Percentiles rank a stretch among this genome's conserved stretches.
Evolutionary conservation across 139 green algal species (phyloP).

Genomic region (Chlamydomonas incerta): DNA sequence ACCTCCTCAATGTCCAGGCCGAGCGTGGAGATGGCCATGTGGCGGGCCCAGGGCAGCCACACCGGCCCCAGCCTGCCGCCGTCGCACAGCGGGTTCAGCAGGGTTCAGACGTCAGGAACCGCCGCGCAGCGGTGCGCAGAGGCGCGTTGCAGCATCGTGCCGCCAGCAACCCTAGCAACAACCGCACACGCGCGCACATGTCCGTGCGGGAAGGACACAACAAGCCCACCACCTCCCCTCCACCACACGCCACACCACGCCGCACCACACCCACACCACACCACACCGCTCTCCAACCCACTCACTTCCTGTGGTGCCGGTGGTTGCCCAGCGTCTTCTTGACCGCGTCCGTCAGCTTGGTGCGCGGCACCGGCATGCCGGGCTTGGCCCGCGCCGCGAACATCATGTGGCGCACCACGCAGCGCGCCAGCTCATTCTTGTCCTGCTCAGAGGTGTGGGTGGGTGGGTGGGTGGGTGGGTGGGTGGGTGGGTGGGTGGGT

Average conservation of each 20-base stretch:
- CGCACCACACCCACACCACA: not conserved
- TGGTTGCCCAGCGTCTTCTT: not conserved
- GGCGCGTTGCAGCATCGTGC: no score
- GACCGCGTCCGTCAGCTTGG: slow-evolving; percentile 10
- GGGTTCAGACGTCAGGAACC: no score
- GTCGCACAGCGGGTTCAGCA: no score
- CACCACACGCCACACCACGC: not conserved
- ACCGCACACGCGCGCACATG: no score
- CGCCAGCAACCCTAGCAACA: no score
- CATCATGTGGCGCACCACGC: slow-evolving; percentile 7
- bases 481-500: not conserved
- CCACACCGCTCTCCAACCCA: not conserved
- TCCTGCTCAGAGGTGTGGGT: slow-evolving; percentile 11
- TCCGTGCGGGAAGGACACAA: no score
- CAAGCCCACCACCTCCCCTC: no score
- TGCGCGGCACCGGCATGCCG: not conserved
- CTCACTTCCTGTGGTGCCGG: not conserved
- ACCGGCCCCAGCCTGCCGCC: not conserved
- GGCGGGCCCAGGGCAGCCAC: slow-evolving; percentile 24
- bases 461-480: not conserved
- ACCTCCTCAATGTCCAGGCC: slow-evolving; percentile 11
- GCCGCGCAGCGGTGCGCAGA: no score
- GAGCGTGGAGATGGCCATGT: slow-evolving; percentile 13
- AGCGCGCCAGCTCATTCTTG: not conserved
- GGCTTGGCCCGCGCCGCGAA: not conserved